A percentile compares a stretch with the other conserved stretches of the same genome.
Evolutionary conservation across 768 basidiomycete genomes (phyloP).

Genomic region (Suillus tomentosus): DNA sequence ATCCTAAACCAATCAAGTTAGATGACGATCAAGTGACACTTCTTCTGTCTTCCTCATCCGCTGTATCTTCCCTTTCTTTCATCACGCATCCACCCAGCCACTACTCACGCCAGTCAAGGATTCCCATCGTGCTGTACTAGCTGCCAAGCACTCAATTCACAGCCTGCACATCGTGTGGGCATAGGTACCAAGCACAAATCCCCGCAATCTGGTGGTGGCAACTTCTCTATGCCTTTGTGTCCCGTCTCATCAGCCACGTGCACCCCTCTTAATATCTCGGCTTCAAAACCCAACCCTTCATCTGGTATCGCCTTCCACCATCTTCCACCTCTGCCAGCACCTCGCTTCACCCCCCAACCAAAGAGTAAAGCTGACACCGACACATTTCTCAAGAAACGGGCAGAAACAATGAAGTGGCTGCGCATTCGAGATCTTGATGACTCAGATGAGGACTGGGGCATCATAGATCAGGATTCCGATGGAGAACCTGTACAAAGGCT

Average conservation of each 20-base stretch:
- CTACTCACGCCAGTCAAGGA: conserved; percentile 66
- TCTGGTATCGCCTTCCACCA: conserved; percentile 37
- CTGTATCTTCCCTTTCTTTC: conserved; percentile 44
- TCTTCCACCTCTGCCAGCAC: conserved; percentile 36
- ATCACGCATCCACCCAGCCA: conserved; percentile 47
- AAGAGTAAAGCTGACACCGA: conserved; percentile 41
- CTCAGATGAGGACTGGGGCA: conserved; percentile 46
- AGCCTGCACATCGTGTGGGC: conserved; percentile 30
- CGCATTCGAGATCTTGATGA: conserved; percentile 57
- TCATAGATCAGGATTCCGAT: conserved; percentile 51
- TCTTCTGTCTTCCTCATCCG: conserved; percentile 53
- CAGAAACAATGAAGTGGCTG: conserved; percentile 64
- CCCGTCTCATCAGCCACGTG: conserved; percentile 30
- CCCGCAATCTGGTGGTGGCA: conserved; percentile 36
- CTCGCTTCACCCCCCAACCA: conserved; percentile 31
- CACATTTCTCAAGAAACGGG: conserved; percentile 48
- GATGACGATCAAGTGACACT: conserved; percentile 62
- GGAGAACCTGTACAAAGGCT: conserved; percentile 46
- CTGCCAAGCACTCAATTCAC: conserved; percentile 32
- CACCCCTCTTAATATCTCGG: conserved; percentile 42
- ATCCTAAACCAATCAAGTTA: conserved; percentile 20
- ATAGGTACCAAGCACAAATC: conserved; percentile 67
- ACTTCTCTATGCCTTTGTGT: conserved; percentile 58
- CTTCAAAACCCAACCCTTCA: conserved; percentile 33
- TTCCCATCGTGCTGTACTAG: conserved; percentile 45